Percentiles rank a stretch among this genome's conserved stretches.
These are phyloP conservation scores for Oryza nivara DNA, from an alignment of 176 grass and related monocot species.

Conservation along the genomic window DNA sequence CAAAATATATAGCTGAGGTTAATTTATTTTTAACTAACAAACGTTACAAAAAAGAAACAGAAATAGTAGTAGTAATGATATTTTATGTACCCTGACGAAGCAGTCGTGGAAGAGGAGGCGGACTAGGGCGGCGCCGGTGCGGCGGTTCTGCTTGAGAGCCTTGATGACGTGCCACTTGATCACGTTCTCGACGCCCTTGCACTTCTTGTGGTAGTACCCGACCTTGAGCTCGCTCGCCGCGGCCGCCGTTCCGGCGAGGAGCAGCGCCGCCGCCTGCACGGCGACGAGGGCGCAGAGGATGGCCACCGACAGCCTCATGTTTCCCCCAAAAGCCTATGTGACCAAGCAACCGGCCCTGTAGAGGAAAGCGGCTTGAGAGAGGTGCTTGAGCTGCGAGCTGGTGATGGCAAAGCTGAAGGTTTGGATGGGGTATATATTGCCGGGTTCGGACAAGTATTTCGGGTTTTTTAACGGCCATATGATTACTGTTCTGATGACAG, in stretches of 20 bases:
- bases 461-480: slow-evolving; percentile 4
- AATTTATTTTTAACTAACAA: too few species aligned
- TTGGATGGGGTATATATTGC: slow-evolving; percentile 38
- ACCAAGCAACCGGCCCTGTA: neutral
- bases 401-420: neutral
- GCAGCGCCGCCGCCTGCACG: slow-evolving; percentile 33
- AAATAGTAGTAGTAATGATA: too few species aligned
- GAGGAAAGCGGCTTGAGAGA: neutral
- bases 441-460: neutral
- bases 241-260: slow-evolving; percentile 18
- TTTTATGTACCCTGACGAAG: slow-evolving; percentile 55
- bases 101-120: slow-evolving; percentile 76
- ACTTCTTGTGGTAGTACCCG: slow-evolving; percentile 55
- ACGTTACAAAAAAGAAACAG: too few species aligned
- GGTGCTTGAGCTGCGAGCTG: neutral
- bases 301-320: slow-evolving; percentile 46
- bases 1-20: too few species aligned
- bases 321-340: neutral
- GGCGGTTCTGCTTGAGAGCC: slow-evolving; percentile 51
- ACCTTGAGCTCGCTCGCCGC: slow-evolving; percentile 23
- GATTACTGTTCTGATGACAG: neutral
- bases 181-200: slow-evolving; percentile 47
- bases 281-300: slow-evolving; percentile 32
- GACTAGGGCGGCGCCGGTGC: slow-evolving; percentile 54
- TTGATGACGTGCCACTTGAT: slow-evolving; percentile 39